Evolutionary conservation across 768 basidiomycete species (phyloP).

Genomic region (Dacryopinax spathularia): DNA sequence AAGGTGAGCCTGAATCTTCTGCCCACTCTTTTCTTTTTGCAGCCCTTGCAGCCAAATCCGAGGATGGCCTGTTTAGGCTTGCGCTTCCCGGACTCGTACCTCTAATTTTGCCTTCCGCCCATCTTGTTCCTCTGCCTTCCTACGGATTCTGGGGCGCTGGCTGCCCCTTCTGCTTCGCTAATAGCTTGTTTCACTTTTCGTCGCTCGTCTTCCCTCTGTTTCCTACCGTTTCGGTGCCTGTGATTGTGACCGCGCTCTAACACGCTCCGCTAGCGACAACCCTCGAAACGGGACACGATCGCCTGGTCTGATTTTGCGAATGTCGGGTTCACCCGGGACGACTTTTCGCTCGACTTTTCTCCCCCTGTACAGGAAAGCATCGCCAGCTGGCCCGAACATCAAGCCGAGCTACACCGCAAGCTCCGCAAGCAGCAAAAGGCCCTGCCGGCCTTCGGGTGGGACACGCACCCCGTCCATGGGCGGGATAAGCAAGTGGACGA

Average conservation of each 20-base stretch:
- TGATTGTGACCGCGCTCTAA: too few species aligned
- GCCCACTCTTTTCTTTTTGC: constrained; percentile 17
- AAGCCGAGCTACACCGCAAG: constrained; percentile 57
- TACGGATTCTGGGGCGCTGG: too few species aligned
- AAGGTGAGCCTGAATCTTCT: constrained; percentile 29
- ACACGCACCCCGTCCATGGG: constrained; percentile 69
- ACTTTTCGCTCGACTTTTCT: constrained; percentile 71
- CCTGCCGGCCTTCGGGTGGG: constrained; percentile 82
- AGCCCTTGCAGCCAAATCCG: too few species aligned
- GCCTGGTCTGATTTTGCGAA: constrained; percentile 83
- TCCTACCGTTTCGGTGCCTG: constrained; percentile 11
- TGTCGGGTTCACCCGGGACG: constrained; percentile 66
- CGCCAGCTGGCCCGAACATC: constrained; percentile 58
- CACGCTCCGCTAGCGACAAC: neutral
- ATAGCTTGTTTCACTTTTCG: constrained; percentile 2
- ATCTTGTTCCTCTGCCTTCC: too few species aligned
- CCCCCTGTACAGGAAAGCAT: constrained; percentile 43
- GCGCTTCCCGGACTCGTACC: too few species aligned
- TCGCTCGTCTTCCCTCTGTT: constrained; percentile 4
- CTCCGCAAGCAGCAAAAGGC: constrained; percentile 70
- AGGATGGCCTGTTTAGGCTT: too few species aligned
- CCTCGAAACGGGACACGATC: constrained; percentile 63
- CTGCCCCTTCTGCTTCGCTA: constrained; percentile 4
- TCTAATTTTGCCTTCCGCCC: too few species aligned
- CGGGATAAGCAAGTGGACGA: constrained; percentile 76